A percentile compares a stretch with the other conserved stretches of the same genome.
phyloP scores from a whole-genome alignment of 2,329 filamentous ascomycete species.

The Botrytis aclada region DNA sequence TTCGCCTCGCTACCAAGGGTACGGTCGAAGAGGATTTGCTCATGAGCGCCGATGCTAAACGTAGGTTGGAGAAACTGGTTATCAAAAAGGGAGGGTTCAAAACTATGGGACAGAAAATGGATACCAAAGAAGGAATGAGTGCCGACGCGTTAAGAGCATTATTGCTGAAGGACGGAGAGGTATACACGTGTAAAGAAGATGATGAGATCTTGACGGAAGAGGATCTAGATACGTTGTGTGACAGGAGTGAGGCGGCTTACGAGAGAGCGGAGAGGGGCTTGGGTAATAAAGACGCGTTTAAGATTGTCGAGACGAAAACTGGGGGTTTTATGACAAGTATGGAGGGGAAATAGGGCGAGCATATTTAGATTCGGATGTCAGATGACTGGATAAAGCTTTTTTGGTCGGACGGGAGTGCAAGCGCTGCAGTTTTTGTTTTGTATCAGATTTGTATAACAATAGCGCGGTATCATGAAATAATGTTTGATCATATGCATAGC shows the following conservation, averaged over 20 bases:
- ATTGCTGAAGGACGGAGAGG: slow-evolving; percentile 68
- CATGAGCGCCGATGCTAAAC: slow-evolving; percentile 85
- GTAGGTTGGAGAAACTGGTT: slow-evolving; percentile 87
- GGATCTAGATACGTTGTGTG: slow-evolving; percentile 76
- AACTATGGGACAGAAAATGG: slow-evolving; percentile 61
- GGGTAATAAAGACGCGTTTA: slow-evolving; percentile 68
- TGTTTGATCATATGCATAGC: neutral
- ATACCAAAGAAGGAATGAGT: slow-evolving; percentile 50
- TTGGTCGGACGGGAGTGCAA: neutral
- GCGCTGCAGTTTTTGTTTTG: neutral
- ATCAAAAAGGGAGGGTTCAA: slow-evolving; percentile 90
- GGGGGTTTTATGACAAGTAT: slow-evolving; percentile 38
- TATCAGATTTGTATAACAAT: neutral
- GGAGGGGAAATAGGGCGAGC: slow-evolving; percentile 21
- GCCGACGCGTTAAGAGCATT: slow-evolving; percentile 60
- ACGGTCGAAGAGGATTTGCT: slow-evolving; percentile 89
- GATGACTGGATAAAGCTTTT: neutral
- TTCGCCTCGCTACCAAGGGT: slow-evolving; percentile 86
- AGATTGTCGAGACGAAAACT: slow-evolving; percentile 75
- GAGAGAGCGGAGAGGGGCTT: slow-evolving; percentile 73
- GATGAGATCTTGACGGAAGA: slow-evolving; percentile 68
- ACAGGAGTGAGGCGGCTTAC: slow-evolving; percentile 62
- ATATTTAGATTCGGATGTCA: neutral
- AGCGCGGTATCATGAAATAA: neutral
- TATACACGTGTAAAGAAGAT: slow-evolving; percentile 57